Evolutionary conservation across 1,284 basidiomycete species (phyloP).

Genomic region (Agaricales sp.): DNA sequence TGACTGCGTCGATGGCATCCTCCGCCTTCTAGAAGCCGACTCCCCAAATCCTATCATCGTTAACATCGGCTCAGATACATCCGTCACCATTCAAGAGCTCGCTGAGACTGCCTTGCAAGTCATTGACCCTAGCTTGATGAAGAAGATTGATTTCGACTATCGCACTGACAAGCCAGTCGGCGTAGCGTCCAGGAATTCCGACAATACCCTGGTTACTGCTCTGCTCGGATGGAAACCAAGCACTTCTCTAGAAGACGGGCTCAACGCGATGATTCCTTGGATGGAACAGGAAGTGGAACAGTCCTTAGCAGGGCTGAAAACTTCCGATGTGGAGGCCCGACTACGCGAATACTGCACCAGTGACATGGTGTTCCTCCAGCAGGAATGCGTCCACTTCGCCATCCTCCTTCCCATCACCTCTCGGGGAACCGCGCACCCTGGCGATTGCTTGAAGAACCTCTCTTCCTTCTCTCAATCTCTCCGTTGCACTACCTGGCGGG

Average conservation of each 20-base stretch:
- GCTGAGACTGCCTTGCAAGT: constrained; percentile 28
- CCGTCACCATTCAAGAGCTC: constrained; percentile 33
- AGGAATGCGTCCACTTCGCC: constrained; percentile 31
- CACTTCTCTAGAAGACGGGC: constrained; percentile 31
- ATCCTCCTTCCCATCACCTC: constrained; percentile 51
- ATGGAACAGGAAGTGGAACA: constrained; percentile 28
- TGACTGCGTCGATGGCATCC: constrained; percentile 38
- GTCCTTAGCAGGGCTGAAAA: constrained; percentile 11
- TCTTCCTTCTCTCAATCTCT: constrained; percentile 32
- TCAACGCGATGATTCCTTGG: constrained; percentile 35
- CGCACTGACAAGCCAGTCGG: constrained; percentile 28
- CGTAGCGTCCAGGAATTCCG: constrained; percentile 40
- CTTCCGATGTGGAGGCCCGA: constrained; percentile 6
- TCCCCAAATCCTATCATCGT: constrained; percentile 21
- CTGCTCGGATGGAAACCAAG: constrained; percentile 32
- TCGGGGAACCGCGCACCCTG: constrained; percentile 23
- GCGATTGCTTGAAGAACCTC: constrained; percentile 31
- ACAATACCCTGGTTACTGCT: constrained; percentile 29
- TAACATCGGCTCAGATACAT: constrained; percentile 42
- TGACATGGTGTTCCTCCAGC: constrained; percentile 25
- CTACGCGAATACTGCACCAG: constrained; percentile 21
- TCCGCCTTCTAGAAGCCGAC: constrained; percentile 26
- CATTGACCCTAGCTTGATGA: constrained; percentile 15
- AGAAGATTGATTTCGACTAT: constrained; percentile 19
- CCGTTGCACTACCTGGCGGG: constrained; percentile 32